Conservation (phyloP, 1,139 yeast species). For the Suhomyces yuchorum region DNA sequence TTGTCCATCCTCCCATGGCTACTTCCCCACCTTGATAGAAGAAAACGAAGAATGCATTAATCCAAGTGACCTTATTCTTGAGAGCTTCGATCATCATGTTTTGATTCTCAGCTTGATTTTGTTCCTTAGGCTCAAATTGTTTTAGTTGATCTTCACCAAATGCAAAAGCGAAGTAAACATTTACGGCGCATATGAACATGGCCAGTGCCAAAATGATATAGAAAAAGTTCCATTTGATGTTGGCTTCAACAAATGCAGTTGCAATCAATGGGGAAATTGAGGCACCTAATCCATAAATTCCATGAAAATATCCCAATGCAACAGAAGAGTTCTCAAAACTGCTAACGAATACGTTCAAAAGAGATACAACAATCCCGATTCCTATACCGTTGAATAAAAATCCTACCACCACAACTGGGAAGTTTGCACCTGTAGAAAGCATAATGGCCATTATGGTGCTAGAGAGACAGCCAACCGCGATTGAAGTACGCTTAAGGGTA, state of each 20-base stretch:
- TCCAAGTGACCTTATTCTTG: conserved; percentile 52
- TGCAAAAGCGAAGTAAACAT: conserved; percentile 15
- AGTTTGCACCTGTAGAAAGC: conserved; percentile 34
- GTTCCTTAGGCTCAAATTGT: conserved; percentile 8
- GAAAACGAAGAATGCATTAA: conserved; percentile 53
- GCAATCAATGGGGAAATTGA: conserved; percentile 30
- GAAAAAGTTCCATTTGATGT: conserved; percentile 21
- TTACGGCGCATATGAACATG: conserved; percentile 15
- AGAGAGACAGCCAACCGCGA: conserved; percentile 35
- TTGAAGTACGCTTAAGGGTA: conserved; percentile 39
- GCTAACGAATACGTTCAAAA: conserved; percentile 20
- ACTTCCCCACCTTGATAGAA: conserved; percentile 74
- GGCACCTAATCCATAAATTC: conserved; percentile 24
- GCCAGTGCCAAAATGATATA: conserved; percentile 19
- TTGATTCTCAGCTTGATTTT: background rate
- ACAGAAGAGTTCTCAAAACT: conserved; percentile 20
- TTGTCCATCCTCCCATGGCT: conserved; percentile 71
- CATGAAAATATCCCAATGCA: conserved; percentile 22
- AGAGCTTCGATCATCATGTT: conserved; percentile 31
- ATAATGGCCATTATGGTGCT: conserved; percentile 42
- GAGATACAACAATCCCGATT: conserved; percentile 20
- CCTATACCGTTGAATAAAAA: conserved; percentile 24
- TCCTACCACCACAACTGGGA: conserved; percentile 21
- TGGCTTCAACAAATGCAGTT: conserved; percentile 18
- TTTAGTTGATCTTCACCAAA: conserved; percentile 19